Conservation (phyloP, 2,329 filamentous ascomycete genomes). For the Colletotrichum orbiculare region DNA sequence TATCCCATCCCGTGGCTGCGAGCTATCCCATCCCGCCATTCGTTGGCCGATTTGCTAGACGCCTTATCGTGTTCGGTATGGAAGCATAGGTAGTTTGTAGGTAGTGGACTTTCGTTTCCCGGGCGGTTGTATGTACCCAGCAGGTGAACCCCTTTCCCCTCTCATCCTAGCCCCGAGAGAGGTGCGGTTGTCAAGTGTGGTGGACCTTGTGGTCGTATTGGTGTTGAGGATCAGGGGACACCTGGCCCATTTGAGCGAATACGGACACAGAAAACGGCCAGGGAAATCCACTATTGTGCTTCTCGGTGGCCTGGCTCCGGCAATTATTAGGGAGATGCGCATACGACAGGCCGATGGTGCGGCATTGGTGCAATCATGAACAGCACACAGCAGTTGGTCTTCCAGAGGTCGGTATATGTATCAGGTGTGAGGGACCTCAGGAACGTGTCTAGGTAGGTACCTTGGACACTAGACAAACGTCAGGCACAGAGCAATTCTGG, state of each 20-base stretch:
- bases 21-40: conserved; percentile 4
- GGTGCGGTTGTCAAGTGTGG: background rate
- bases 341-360: background rate
- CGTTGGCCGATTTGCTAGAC: background rate
- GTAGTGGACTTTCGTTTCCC: too few species aligned
- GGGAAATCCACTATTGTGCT: conserved; percentile 5
- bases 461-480: too few species aligned
- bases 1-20: conserved; percentile 31
- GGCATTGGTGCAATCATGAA: background rate
- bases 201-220: conserved; percentile 18
- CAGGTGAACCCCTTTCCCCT: conserved; percentile 2
- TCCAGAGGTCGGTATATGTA: too few species aligned
- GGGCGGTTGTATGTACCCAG: too few species aligned
- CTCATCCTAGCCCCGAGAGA: conserved; percentile 7
- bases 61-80: too few species aligned
- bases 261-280: conserved; percentile 14
- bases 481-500: too few species aligned
- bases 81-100: too few species aligned
- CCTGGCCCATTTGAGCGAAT: conserved; percentile 19
- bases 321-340: conserved; percentile 3
- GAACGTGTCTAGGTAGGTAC: too few species aligned
- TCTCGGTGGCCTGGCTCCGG: conserved; percentile 14
- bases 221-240: background rate
- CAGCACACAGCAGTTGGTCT: too few species aligned
- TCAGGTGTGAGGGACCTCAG: too few species aligned